Evolutionary conservation across 495 filamentous ascomycete genomes (phyloP).

Genomic region (Astrothelium subdiscretum): DNA sequence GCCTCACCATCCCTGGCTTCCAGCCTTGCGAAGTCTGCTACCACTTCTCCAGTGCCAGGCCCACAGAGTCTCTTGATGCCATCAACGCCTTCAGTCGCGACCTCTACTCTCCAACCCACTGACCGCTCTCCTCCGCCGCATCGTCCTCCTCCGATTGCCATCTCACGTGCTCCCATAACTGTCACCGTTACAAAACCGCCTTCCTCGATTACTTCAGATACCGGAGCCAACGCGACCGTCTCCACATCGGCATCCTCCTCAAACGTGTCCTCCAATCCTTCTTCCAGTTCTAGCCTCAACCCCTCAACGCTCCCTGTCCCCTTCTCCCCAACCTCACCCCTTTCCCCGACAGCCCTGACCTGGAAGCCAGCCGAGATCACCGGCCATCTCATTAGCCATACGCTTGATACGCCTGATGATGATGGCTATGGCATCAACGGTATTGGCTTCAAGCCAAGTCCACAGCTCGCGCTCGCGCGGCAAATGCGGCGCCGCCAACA

Average conservation of each 20-base stretch:
- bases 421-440: slow-evolving; percentile 48
- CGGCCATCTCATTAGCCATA: slow-evolving; percentile 43
- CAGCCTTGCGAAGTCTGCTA: background rate
- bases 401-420: slow-evolving; percentile 27
- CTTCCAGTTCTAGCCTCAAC: background rate
- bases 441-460: slow-evolving; percentile 81
- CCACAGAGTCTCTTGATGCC: background rate
- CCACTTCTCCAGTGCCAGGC: background rate
- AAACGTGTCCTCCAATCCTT: background rate
- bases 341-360: slow-evolving; percentile 40
- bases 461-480: slow-evolving; percentile 67
- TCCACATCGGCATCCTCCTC: too few species aligned
- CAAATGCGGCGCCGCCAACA: slow-evolving; percentile 67
- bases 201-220: too few species aligned
- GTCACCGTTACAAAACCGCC: background rate
- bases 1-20: background rate
- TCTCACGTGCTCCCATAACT: background rate
- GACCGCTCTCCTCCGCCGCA: background rate
- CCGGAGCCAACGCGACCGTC: background rate
- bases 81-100: background rate
- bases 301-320: background rate
- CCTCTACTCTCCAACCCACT: background rate
- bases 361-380: slow-evolving; percentile 83
- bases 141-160: background rate
- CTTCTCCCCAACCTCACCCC: background rate